A percentile compares a stretch with the other conserved stretches of the same genome.
Conservation (phyloP, 257 asterid species). For the Penstemon newberryi region DNA sequence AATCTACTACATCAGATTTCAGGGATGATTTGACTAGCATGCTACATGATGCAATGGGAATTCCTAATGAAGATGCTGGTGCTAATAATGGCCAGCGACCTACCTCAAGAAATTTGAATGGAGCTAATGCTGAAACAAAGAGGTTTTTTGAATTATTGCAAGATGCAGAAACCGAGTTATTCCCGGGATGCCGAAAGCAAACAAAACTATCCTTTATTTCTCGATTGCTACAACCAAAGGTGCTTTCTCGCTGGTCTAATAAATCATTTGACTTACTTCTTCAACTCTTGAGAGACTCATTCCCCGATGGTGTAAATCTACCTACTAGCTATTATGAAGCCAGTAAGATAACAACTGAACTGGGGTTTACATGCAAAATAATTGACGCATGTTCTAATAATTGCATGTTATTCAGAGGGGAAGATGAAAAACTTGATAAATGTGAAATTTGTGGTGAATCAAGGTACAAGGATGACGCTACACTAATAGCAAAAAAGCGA, state of each 20-base stretch:
- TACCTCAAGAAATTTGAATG: no score
- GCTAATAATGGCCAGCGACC: background rate
- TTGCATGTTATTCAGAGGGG: background rate
- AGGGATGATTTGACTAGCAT: background rate
- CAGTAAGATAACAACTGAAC: background rate
- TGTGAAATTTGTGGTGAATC: slow-evolving; percentile 7
- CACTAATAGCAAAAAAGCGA: background rate
- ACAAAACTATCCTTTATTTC: no score
- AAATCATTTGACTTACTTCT: background rate
- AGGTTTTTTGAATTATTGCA: background rate
- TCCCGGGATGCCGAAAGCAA: background rate
- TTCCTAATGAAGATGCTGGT: background rate
- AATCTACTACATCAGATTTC: no score
- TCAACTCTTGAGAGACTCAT: background rate
- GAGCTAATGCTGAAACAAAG: background rate
- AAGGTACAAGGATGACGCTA: background rate
- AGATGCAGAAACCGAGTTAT: background rate
- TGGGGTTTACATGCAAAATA: background rate
- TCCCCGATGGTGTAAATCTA: background rate
- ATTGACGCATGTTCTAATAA: background rate
- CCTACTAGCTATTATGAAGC: slow-evolving; percentile 1
- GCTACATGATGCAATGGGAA: background rate
- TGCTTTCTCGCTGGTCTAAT: background rate
- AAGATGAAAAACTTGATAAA: background rate
- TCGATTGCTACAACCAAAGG: no score